Percentiles rank a stretch among this genome's conserved stretches.
Conservation (phyloP, 164 flowering plant species). For the Piper longum region DNA sequence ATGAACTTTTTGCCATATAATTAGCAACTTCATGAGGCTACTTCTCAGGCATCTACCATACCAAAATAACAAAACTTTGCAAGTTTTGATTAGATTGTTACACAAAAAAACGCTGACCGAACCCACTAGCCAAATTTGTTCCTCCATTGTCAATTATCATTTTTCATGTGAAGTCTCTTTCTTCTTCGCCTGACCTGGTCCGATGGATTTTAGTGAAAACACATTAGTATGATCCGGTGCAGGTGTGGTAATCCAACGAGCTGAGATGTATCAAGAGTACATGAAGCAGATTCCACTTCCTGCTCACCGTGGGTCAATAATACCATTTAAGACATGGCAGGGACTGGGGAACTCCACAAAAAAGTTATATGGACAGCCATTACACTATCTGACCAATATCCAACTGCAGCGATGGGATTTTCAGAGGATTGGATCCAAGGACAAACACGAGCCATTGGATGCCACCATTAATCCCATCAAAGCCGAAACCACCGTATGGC, state of each 20-base stretch:
- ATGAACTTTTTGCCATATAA: too few species aligned
- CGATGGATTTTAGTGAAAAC: slow-evolving; percentile 3
- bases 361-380: slow-evolving; percentile 65
- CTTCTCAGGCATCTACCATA: too few species aligned
- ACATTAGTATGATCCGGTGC: slow-evolving; percentile 13
- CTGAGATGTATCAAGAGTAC: slow-evolving; percentile 75
- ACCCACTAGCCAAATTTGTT: too few species aligned
- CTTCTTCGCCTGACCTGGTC: not conserved
- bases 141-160: too few species aligned
- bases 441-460: slow-evolving; percentile 47
- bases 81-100: too few species aligned
- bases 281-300: slow-evolving; percentile 73
- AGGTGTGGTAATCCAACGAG: slow-evolving; percentile 42
- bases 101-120: too few species aligned
- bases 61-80: too few species aligned
- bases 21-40: too few species aligned
- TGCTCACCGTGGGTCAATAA: slow-evolving; percentile 35
- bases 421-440: slow-evolving; percentile 33
- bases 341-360: slow-evolving; percentile 64
- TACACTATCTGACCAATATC: slow-evolving; percentile 78
- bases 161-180: too few species aligned
- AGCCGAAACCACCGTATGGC: slow-evolving; percentile 81
- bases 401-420: slow-evolving; percentile 63
- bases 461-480: slow-evolving; percentile 53
- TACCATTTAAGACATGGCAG: slow-evolving; percentile 63